A percentile compares a stretch with the other conserved stretches of the same genome.
These are phyloP conservation scores for Podaxis sp. DNA, from an alignment of 768 basidiomycete genomes.

Conservation along the genomic window DNA sequence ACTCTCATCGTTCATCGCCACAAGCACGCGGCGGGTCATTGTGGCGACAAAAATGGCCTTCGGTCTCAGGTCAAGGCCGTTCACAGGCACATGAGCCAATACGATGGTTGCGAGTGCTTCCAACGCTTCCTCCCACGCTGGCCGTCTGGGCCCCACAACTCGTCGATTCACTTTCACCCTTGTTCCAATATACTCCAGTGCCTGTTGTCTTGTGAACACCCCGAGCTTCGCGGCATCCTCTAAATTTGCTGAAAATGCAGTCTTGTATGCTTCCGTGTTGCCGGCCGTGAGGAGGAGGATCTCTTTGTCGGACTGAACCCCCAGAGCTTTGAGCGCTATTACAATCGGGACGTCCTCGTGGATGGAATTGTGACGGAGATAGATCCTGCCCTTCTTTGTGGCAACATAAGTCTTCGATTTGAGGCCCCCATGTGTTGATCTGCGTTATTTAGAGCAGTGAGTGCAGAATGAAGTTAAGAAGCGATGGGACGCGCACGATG, in stretches of 20 bases:
- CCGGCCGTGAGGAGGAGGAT: conserved; percentile 94
- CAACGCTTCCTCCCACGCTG: conserved; percentile 91
- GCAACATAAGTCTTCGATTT: conserved; percentile 98
- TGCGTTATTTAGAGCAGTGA: conserved; percentile 27
- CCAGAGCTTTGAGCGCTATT: conserved; percentile 94
- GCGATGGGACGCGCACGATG: conserved; percentile 64
- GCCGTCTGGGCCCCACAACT: conserved; percentile 78
- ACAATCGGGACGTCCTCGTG: conserved; percentile 97
- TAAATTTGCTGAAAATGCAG: conserved; percentile 84
- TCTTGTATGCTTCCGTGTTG: conserved; percentile 84
- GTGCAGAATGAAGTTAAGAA: conserved; percentile 6
- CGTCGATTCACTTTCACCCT: conserved; percentile 86
- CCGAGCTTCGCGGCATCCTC: conserved; percentile 94
- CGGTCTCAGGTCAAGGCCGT: conserved; percentile 82
- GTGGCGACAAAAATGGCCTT: conserved; percentile 98
- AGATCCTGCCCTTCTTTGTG: conserved; percentile 93
- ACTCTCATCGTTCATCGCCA: conserved; percentile 95
- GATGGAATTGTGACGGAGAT: conserved; percentile 95
- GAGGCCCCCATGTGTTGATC: conserved; percentile 78
- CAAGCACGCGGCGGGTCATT: conserved; percentile 94
- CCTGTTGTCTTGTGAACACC: conserved; percentile 90
- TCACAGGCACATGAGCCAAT: conserved; percentile 92
- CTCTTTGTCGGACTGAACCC: conserved; percentile 96
- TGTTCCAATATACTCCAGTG: conserved; percentile 92
- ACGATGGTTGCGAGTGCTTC: conserved; percentile 98